Percentiles rank a stretch among this genome's conserved stretches.
Conservation (phyloP, 225 moss, liverwort and hornwort species). For the Physcomitrium patens region DNA sequence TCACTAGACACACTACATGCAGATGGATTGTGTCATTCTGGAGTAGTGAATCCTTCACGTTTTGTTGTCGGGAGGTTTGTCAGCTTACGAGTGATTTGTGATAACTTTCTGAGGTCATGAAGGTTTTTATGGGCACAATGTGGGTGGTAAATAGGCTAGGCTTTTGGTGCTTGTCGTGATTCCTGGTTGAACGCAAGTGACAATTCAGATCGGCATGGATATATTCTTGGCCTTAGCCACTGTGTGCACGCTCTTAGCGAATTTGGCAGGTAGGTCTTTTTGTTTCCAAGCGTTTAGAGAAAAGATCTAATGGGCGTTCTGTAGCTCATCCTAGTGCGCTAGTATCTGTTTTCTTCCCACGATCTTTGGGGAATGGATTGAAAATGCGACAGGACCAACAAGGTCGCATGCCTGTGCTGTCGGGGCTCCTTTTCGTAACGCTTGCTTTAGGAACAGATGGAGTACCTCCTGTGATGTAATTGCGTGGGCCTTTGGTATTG, state of each 20-base stretch:
- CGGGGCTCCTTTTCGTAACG: constrained; percentile 79
- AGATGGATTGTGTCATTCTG: not conserved
- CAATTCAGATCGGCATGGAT: constrained; percentile 69
- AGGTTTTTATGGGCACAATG: constrained; percentile 45
- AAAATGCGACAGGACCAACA: constrained; percentile 77
- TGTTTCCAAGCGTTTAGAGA: not conserved
- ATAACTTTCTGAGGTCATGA: constrained; percentile 38
- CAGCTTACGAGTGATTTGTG: constrained; percentile 15
- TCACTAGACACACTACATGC: not conserved
- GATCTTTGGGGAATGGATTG: constrained; percentile 18
- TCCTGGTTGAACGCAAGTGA: constrained; percentile 81
- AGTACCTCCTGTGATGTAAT: constrained; percentile 82
- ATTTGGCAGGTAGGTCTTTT: constrained; percentile 77
- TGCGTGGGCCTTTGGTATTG: constrained; percentile 65
- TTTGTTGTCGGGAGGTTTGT: not conserved
- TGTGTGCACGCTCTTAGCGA: constrained; percentile 65
- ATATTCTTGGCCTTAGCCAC: constrained; percentile 65
- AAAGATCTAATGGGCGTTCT: not conserved
- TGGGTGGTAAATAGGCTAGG: constrained; percentile 84
- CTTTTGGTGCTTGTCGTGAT: constrained; percentile 85
- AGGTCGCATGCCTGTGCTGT: constrained; percentile 78
- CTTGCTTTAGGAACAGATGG: constrained; percentile 92
- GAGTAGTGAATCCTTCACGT: not conserved
- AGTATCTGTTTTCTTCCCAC: constrained; percentile 7
- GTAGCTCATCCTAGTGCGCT: not conserved